phyloP scores from a whole-genome alignment of 2,329 filamentous ascomycete genomes.

The Trichoderma guizhouense region DNA sequence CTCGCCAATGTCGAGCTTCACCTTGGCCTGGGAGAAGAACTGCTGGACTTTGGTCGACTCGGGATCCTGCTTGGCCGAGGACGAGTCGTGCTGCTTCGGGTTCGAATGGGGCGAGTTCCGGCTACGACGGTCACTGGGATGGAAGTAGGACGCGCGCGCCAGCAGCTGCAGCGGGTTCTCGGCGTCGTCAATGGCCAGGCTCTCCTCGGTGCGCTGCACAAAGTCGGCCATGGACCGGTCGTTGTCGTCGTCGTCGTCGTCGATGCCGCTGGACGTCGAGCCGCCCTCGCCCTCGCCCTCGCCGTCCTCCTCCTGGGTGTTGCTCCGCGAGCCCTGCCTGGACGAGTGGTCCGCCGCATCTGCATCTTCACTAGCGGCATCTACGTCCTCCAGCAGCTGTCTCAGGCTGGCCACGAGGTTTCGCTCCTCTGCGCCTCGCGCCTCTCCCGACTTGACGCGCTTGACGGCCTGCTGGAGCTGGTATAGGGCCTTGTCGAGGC shows the following conservation, averaged over 20 bases:
- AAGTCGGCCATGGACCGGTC: conserved; percentile 28
- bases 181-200: conserved; percentile 64
- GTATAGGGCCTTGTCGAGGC: conserved; percentile 69
- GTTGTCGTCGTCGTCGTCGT: conserved; percentile 33
- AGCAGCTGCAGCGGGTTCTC: conserved; percentile 73
- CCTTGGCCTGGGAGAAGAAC: conserved; percentile 65
- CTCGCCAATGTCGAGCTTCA: conserved; percentile 59
- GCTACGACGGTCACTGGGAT: conserved; percentile 39
- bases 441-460: conserved; percentile 45
- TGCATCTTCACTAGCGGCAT: conserved; percentile 22
- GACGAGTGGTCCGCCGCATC: conserved; percentile 20
- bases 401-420: conserved; percentile 45
- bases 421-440: conserved; percentile 43
- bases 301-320: conserved; percentile 30
- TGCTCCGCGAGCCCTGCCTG: conserved; percentile 30
- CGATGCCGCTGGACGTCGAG: conserved; percentile 31
- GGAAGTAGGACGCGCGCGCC: conserved; percentile 67
- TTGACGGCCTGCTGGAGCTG: conserved; percentile 69
- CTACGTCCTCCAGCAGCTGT: conserved; percentile 35
- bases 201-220: conserved; percentile 41
- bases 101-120: conserved; percentile 27
- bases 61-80: conserved; percentile 26
- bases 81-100: conserved; percentile 13
- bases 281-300: conserved; percentile 32
- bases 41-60: conserved; percentile 45